phyloP scores from a whole-genome alignment of 805 yeast species.

The Wickerhamomyces kurtzmanii region DNA sequence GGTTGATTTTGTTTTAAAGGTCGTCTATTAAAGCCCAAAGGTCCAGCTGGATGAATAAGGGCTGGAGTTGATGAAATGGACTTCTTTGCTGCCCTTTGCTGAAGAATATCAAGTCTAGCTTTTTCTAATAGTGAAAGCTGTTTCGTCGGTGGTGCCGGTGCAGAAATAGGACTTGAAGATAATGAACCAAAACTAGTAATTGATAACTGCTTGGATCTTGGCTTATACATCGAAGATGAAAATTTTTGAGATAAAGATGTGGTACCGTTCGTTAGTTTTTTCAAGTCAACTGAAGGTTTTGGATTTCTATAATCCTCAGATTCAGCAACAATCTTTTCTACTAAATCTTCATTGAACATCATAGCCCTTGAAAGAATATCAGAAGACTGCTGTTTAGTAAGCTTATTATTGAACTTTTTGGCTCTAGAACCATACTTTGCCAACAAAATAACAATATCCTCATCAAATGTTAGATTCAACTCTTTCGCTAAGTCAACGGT shows the following conservation, averaged over 20 bases:
- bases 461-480: slow-evolving; percentile 39
- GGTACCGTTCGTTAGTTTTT: slow-evolving; percentile 3
- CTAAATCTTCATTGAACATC: slow-evolving; percentile 40
- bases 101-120: slow-evolving; percentile 22
- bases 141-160: slow-evolving; percentile 15
- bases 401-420: slow-evolving; percentile 57
- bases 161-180: slow-evolving; percentile 15
- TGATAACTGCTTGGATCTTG: slow-evolving; percentile 22
- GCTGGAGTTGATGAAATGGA: too few species aligned
- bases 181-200: slow-evolving; percentile 27
- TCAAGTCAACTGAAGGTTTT: slow-evolving; percentile 9
- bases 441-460: slow-evolving; percentile 41
- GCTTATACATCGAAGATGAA: slow-evolving; percentile 17
- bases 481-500: slow-evolving; percentile 58
- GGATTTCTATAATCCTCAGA: slow-evolving; percentile 26
- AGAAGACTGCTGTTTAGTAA: slow-evolving; percentile 55
- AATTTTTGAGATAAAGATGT: too few species aligned
- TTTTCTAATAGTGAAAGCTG: slow-evolving; percentile 26
- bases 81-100: slow-evolving; percentile 11
- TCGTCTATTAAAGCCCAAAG: slow-evolving; percentile 37
- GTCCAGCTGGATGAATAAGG: slow-evolving; percentile 37
- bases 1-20: slow-evolving; percentile 14
- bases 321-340: slow-evolving; percentile 38
- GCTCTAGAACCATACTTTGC: slow-evolving; percentile 59
- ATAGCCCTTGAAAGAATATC: slow-evolving; percentile 56